Base-by-base conservation (phyloP, 2,329 filamentous ascomycete species). In the Phialophora verrucosa region DNA sequence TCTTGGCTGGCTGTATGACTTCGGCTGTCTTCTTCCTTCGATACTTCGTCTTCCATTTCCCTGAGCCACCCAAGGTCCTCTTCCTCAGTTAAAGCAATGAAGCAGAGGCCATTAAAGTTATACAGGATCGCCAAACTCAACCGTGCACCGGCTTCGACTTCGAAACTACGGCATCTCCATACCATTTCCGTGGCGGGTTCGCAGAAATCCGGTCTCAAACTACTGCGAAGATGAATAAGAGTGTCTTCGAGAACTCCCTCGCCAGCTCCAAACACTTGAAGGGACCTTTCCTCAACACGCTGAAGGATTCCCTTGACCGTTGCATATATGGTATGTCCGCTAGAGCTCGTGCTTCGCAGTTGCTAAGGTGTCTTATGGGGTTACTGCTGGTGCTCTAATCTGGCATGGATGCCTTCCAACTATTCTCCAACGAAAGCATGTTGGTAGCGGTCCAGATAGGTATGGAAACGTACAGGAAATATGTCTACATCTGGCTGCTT, bases 31-130 rank as follows among this genome's bases (percentile, higher is more conserved):
- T 93, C 74, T 76, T 90, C 59, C 80, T 88, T 68, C 91, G 92
- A 23, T 93, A 92, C 82, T 89, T 92, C 77, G 75, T 93, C 66
- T 96, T 96, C 78, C 87, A 90, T 67, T 85, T 96, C 17, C 91
- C 91, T 75, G 93, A 96, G 75, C 95, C 92, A 91, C 23, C 23
- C 23, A 25, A 25, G 23, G 1, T 2, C 23, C 23, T 25, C 23
- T 25, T 25, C 23, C 23, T 25, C 23, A 25, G 23, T 25, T 25
- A 25, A 25, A 25, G 23, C 23, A 25, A 25, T 25, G 23, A 25
- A 25, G 23, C 23, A 25, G 23, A 25, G 23, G 23, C 23, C 23
- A 25, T 25, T 2, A 25, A 25, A 25, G 23, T 25, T 25, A 25
- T 25, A 25, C 23, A 25, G 88, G 8, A 89, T 96, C 66, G 92